These are phyloP conservation scores for Rhizodiscina lignyota DNA, from an alignment of 495 filamentous ascomycete species.

Conservation along the genomic window DNA sequence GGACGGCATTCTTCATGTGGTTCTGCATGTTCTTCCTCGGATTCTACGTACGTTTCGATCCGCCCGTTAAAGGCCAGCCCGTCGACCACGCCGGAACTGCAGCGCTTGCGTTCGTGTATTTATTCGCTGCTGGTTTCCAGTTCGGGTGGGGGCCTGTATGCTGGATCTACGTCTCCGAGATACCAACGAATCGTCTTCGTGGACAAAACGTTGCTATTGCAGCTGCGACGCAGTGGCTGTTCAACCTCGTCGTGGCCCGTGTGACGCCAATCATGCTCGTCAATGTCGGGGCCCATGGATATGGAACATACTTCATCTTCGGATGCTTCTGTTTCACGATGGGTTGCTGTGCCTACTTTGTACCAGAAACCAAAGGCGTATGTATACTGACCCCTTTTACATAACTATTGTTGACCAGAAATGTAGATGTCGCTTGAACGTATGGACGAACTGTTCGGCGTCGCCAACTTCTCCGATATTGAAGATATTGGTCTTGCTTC, in stretches of 20 bases:
- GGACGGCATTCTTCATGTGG: slow-evolving; percentile 7
- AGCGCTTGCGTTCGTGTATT: slow-evolving; percentile 37
- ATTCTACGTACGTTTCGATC: slow-evolving; percentile 8
- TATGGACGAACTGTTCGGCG: slow-evolving; percentile 20
- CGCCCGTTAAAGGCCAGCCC: slow-evolving; percentile 9
- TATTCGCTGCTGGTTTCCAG: slow-evolving; percentile 49
- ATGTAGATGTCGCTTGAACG: slow-evolving; percentile 15
- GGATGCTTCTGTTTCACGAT: slow-evolving; percentile 47
- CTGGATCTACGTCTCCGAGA: slow-evolving; percentile 23
- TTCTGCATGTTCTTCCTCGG: slow-evolving; percentile 15
- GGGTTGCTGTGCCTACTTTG: slow-evolving; percentile 23
- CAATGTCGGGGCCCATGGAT: slow-evolving; percentile 21
- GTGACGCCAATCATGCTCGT: slow-evolving; percentile 18
- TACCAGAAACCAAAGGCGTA: slow-evolving; percentile 29
- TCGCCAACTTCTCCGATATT: no score
- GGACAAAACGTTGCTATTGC: slow-evolving; percentile 17
- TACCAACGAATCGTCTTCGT: slow-evolving; percentile 16
- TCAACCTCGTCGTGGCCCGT: slow-evolving; percentile 22
- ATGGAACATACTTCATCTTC: slow-evolving; percentile 39
- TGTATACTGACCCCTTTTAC: neutral
- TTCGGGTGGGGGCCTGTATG: slow-evolving; percentile 1
- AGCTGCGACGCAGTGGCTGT: slow-evolving; percentile 23
- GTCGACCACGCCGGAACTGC: slow-evolving; percentile 35
- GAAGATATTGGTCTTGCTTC: no score
- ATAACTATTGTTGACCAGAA: no score